Conservation (phyloP, 2,329 filamentous ascomycete genomes). For the Aspergillus bombycis region DNA sequence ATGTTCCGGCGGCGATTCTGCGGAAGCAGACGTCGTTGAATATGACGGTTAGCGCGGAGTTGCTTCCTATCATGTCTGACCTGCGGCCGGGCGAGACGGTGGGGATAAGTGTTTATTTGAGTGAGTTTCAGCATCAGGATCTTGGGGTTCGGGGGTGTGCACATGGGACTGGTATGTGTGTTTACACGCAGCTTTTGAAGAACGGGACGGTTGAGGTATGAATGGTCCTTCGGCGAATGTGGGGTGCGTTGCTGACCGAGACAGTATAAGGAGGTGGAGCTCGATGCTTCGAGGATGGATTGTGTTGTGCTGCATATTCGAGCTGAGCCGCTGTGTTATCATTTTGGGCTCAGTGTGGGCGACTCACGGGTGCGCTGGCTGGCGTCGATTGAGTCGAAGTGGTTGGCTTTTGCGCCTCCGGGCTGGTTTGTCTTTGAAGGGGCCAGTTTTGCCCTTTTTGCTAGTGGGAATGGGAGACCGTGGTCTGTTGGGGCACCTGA, state of each 20-base stretch:
- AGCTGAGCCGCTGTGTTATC: neutral
- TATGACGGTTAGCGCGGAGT: slow-evolving; percentile 5
- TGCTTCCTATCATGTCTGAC: neutral
- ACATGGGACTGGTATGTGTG: neutral
- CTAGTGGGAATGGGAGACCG: slow-evolving; percentile 7
- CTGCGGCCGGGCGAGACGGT: neutral
- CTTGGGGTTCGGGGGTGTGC: slow-evolving; percentile 6
- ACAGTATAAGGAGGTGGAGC: neutral
- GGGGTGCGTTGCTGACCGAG: neutral
- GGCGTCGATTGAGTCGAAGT: neutral
- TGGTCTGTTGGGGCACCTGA: slow-evolving; percentile 7
- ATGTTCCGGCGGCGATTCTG: slow-evolving; percentile 6
- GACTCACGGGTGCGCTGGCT: neutral
- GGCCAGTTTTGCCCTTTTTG: slow-evolving; percentile 8
- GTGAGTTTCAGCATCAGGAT: slow-evolving; percentile 2
- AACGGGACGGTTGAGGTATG: neutral
- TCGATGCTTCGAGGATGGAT: neutral
- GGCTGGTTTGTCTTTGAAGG: slow-evolving; percentile 4
- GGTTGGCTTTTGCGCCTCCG: neutral
- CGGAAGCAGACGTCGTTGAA: slow-evolving; percentile 10
- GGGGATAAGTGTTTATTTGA: slow-evolving; percentile 3
- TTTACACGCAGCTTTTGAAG: neutral
- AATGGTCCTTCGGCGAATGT: neutral
- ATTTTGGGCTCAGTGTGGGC: neutral
- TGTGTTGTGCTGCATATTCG: neutral